Conservation (phyloP, 2,329 filamentous ascomycete genomes). For the Talaromyces pinophilus region DNA sequence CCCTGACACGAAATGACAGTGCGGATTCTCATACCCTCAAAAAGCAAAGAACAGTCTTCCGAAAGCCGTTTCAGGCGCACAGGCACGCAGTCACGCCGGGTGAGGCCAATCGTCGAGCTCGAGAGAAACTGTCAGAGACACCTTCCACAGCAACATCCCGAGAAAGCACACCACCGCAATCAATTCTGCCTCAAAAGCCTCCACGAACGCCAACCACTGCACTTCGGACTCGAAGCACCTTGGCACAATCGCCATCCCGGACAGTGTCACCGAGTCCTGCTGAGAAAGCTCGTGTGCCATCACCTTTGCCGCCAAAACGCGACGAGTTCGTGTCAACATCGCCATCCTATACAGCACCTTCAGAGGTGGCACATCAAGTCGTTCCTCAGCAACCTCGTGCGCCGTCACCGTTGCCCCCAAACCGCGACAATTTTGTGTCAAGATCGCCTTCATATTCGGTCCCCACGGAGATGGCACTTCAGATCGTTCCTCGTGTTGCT, state of each 20-base stretch:
- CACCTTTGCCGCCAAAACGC: slow-evolving; percentile 11
- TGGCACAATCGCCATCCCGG: slow-evolving; percentile 30
- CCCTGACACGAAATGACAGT: slow-evolving; percentile 47
- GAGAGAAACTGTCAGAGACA: slow-evolving; percentile 40
- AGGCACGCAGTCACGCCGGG: slow-evolving; percentile 49
- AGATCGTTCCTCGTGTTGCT: slow-evolving; percentile 28
- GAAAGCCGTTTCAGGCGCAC: slow-evolving; percentile 68
- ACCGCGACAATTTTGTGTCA: slow-evolving; percentile 18
- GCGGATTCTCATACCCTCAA: slow-evolving; percentile 52
- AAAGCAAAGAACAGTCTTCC: slow-evolving; percentile 60
- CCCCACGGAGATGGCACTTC: slow-evolving; percentile 26
- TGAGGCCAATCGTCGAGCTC: slow-evolving; percentile 35
- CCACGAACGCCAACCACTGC: slow-evolving; percentile 37
- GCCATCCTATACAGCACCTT: slow-evolving; percentile 26
- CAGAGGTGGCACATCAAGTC: slow-evolving; percentile 31
- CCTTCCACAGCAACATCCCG: slow-evolving; percentile 41
- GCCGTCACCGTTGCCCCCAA: slow-evolving; percentile 9
- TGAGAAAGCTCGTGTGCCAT: slow-evolving; percentile 6
- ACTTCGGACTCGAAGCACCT: slow-evolving; percentile 41
- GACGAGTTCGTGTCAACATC: slow-evolving; percentile 19
- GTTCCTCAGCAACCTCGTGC: slow-evolving; percentile 19
- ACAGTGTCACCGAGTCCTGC: slow-evolving; percentile 22
- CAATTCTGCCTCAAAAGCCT: slow-evolving; percentile 37
- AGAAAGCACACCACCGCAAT: slow-evolving; percentile 37
- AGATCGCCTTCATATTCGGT: slow-evolving; percentile 25